Conservation (phyloP, 2,329 filamentous ascomycete species). For the Colletotrichum sp. region DNA sequence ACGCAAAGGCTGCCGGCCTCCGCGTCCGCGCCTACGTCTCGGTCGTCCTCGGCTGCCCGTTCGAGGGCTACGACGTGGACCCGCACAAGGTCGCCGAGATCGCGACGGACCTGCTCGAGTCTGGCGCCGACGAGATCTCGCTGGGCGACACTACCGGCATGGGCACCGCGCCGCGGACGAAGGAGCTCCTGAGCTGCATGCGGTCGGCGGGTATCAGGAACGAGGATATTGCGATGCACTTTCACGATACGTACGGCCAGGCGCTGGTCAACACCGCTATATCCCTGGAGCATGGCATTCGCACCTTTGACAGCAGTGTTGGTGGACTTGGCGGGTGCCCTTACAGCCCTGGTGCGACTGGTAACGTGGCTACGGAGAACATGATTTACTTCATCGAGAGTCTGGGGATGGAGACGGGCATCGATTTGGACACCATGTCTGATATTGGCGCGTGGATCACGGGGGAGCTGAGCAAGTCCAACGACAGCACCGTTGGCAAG, state of each 20-base stretch:
- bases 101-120: conserved; percentile 74
- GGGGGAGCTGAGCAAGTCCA: conserved; percentile 63
- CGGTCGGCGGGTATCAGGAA: conserved; percentile 70
- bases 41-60: conserved; percentile 82
- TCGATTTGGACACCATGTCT: conserved; percentile 70
- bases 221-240: conserved; percentile 80
- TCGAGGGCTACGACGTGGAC: conserved; percentile 69
- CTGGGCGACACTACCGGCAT: conserved; percentile 92
- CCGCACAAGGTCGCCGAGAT: conserved; percentile 69
- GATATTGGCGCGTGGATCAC: conserved; percentile 78
- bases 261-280: conserved; percentile 84
- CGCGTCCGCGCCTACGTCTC: conserved; percentile 82
- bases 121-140: conserved; percentile 90
- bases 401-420: conserved; percentile 75
- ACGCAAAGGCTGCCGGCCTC: conserved; percentile 68
- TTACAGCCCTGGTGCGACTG: conserved; percentile 84
- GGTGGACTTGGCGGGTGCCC: conserved; percentile 85
- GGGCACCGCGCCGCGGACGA: conserved; percentile 78
- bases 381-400: conserved; percentile 80
- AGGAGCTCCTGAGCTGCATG: conserved; percentile 68
- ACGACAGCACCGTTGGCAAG: conserved; percentile 72
- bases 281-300: conserved; percentile 76
- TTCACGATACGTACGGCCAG: conserved; percentile 89
- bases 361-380: conserved; percentile 86
- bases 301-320: conserved; percentile 81